Base-by-base conservation (phyloP, 192 early-diverging fungal genomes). In the Coemansia sp. region DNA sequence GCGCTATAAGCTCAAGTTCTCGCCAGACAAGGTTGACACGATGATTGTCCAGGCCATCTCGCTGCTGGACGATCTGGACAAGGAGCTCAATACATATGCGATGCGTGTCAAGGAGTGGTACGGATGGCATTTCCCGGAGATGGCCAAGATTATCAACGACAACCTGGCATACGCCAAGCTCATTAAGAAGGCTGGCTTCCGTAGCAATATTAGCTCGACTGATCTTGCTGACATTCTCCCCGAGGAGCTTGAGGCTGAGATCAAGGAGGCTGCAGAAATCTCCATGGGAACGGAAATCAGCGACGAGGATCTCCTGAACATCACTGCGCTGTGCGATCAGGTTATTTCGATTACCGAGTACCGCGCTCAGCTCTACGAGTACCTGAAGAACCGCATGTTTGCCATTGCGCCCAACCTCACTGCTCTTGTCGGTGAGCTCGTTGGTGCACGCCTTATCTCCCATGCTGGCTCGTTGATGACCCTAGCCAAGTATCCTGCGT, bases 51-150 rank as follows among this genome's bases (percentile, higher is more conserved):
- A 99, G 87, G 95, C 98, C 8, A 98, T 98, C 79, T 90, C 85
- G 73, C 86, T 99, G 58, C 84, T 99, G 78, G 98, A 99, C 78
- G 95, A 98, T 77, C 88, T 99, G 63, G 98, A 99, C 84, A 99
- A 99, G 88, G 98, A 99, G 72, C 88, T 99, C 81, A 99, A 99
- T 88, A 98, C 95, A 42, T 98, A 94, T 73, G 91, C 95, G 4
- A 96, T 97, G 94, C 88, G 94, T 65, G 90, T 92, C 73, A 94
- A 97, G 91, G 97, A 99, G 84, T 99, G 97, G 97, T 95, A 99
- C 76, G 95, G 95, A 46, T 99, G 95, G 95, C 97, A 99, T 77
- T 99, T 99, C 90, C 97, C 97, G 49, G 97, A 99, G 88, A 94
- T 99, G 91, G 90, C 87, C 77, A 95, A 93, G 86, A 91, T 98